These are phyloP conservation scores for Chlorella variabilis DNA, from an alignment of 163 green algal genomes.

Conservation along the genomic window DNA sequence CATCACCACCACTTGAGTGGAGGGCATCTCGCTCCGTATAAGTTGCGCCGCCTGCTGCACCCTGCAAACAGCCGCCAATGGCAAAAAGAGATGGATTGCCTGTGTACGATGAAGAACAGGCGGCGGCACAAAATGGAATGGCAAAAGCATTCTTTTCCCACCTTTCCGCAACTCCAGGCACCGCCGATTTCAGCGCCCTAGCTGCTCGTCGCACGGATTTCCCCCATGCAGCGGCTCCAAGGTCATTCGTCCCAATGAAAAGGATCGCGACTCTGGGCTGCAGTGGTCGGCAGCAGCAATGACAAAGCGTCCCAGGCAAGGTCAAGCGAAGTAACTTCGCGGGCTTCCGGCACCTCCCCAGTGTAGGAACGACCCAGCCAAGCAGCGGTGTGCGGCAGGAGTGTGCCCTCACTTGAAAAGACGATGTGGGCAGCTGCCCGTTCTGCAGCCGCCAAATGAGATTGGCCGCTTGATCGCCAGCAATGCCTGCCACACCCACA, in stretches of 20 bases:
- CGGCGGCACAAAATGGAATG: no score
- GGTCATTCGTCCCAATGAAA: constrained; percentile 62
- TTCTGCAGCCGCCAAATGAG: constrained; percentile 55
- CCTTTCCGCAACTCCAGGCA: constrained; percentile 16
- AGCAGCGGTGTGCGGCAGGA: no score
- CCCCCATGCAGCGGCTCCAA: constrained; percentile 14
- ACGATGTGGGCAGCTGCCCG: constrained; percentile 44
- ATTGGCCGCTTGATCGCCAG: constrained; percentile 44
- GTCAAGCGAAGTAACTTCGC: no score
- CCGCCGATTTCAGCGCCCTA: neutral
- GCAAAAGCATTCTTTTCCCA: no score
- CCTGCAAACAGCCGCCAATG: constrained; percentile 25
- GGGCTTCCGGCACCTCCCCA: no score
- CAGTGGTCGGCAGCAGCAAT: neutral
- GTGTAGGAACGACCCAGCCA: no score
- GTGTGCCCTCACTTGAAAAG: no score
- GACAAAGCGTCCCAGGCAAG: neutral
- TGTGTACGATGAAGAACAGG: no score
- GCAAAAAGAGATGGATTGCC: no score
- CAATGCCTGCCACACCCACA: neutral
- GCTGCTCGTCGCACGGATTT: neutral
- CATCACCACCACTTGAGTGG: constrained; percentile 39
- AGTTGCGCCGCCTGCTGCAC: constrained; percentile 24
- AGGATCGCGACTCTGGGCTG: constrained; percentile 45
- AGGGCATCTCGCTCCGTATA: constrained; percentile 22